Conservation (phyloP, 1,284 basidiomycete genomes). For the Bjerkandera adusta region DNA sequence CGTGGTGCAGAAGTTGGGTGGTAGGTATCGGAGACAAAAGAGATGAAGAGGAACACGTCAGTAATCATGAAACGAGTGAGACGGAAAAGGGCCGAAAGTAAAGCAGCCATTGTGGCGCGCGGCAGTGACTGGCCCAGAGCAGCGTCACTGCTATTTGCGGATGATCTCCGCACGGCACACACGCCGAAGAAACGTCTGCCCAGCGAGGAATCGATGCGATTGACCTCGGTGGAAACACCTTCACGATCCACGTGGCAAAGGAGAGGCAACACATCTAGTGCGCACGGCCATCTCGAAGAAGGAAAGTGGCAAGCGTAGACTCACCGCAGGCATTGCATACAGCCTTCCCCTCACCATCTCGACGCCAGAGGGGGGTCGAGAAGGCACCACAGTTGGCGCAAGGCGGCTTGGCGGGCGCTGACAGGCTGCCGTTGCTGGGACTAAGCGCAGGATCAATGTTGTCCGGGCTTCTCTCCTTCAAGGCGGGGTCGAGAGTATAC, state of each 20-base stretch:
- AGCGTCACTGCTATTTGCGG: background rate
- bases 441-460: conserved; percentile 27
- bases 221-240: conserved; percentile 23
- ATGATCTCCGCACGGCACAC: conserved; percentile 14
- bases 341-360: conserved; percentile 75
- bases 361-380: conserved; percentile 79
- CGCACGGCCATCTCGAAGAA: conserved; percentile 25
- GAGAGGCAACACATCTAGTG: conserved; percentile 27
- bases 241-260: conserved; percentile 32
- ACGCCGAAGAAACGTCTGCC: conserved; percentile 19
- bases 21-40: conserved; percentile 9
- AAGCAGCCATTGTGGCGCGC: conserved; percentile 2
- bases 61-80: conserved; percentile 20
- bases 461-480: conserved; percentile 20
- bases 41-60: conserved; percentile 17
- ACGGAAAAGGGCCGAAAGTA: conserved; percentile 18
- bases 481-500: conserved; percentile 26
- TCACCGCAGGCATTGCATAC: conserved; percentile 88
- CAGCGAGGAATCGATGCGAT: conserved; percentile 32
- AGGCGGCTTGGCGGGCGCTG: conserved; percentile 23
- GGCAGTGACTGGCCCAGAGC: background rate
- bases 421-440: conserved; percentile 22
- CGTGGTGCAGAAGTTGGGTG: conserved; percentile 17
- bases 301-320: conserved; percentile 36
- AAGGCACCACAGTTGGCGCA: conserved; percentile 74